phyloP scores from a whole-genome alignment of 1,139 yeast genomes.

The Scheffersomyces insectosa region DNA sequence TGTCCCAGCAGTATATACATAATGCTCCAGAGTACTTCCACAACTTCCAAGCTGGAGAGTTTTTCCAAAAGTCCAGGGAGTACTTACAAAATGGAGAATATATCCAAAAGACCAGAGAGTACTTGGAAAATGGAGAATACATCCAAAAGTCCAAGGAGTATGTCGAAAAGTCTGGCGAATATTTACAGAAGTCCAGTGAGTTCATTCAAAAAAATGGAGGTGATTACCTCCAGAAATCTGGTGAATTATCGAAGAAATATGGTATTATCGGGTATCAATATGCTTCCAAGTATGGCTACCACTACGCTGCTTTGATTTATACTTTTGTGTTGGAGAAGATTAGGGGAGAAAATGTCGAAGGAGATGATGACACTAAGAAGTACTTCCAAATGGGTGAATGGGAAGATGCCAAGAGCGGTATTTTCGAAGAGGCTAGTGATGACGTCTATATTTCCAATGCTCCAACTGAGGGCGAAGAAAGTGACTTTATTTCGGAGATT shows the following conservation, averaged over 20 bases:
- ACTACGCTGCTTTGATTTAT: constrained; percentile 22
- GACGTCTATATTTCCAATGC: background rate
- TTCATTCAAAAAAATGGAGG: constrained; percentile 12
- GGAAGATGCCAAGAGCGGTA: constrained; percentile 14
- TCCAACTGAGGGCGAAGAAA: constrained; percentile 1
- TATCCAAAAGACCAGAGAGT: background rate
- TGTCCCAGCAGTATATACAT: background rate
- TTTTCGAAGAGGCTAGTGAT: constrained; percentile 5
- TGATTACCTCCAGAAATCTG: constrained; percentile 20
- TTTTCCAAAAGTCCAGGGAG: constrained; percentile 9
- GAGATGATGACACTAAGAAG: constrained; percentile 24
- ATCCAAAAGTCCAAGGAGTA: constrained; percentile 1
- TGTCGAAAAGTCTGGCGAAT: background rate
- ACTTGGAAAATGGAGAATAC: background rate
- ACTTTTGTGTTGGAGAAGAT: constrained; percentile 44
- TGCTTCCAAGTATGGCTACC: constrained; percentile 16
- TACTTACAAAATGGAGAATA: constrained; percentile 12
- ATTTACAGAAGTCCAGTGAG: constrained; percentile 9
- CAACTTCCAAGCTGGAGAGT: constrained; percentile 1
- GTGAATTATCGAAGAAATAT: constrained; percentile 29
- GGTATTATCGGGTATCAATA: constrained; percentile 19
- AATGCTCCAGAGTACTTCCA: background rate
- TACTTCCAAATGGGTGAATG: constrained; percentile 30
- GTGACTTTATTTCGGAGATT: constrained; percentile 2
- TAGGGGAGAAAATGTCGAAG: constrained; percentile 34